Conservation (phyloP, 306 rosid genomes). For the Pyrus betulifolia region DNA sequence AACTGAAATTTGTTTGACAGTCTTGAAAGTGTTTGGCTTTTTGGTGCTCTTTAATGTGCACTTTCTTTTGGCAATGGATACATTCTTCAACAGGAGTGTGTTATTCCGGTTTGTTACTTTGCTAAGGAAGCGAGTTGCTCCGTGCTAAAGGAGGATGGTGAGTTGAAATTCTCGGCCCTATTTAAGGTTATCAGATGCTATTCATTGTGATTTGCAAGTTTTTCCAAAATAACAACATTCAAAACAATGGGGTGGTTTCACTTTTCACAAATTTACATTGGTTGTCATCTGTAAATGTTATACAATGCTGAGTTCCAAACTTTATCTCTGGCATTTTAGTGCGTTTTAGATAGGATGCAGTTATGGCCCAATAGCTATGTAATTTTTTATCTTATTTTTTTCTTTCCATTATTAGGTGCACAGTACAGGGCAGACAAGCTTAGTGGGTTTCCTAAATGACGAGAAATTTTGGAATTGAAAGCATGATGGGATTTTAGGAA, state of each 20-base stretch:
- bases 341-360: background rate
- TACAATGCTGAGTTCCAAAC: background rate
- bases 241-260: background rate
- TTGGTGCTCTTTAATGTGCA: too few relatives aligned
- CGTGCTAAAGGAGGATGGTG: constrained; percentile 81
- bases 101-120: constrained; percentile 62
- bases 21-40: too few relatives aligned
- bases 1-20: too few relatives aligned
- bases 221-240: background rate
- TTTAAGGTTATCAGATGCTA: background rate
- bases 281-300: background rate
- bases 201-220: background rate
- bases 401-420: too few relatives aligned
- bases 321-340: background rate
- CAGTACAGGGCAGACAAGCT: too few relatives aligned
- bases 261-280: background rate
- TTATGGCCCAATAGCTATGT: background rate
- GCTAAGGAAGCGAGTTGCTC: constrained; percentile 64
- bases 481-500: too few relatives aligned
- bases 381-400: too few relatives aligned
- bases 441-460: too few relatives aligned
- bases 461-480: too few relatives aligned
- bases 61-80: constrained; percentile 34
- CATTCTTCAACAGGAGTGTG: constrained; percentile 51
- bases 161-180: constrained; percentile 11